These are phyloP conservation scores for Phaseolus lunatus DNA, from an alignment of 306 rosid genomes.

Conservation along the genomic window DNA sequence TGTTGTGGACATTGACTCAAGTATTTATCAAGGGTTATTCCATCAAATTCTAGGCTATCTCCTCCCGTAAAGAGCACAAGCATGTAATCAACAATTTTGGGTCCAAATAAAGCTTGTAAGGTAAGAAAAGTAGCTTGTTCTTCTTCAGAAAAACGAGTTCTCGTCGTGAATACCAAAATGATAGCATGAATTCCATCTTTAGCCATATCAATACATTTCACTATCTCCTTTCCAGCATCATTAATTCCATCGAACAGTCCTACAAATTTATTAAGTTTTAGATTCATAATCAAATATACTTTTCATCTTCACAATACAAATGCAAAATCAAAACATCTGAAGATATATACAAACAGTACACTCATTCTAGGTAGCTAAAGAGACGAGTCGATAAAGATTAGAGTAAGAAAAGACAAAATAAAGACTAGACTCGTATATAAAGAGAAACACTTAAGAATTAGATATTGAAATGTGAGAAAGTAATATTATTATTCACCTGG, in stretches of 20 bases:
- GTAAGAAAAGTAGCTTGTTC: not conserved
- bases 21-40: not conserved
- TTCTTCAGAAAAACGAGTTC: constrained; percentile 33
- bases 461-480: too few relatives aligned
- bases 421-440: too few relatives aligned
- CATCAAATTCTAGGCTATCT: not conserved
- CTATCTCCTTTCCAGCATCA: not conserved
- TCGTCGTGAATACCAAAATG: not conserved
- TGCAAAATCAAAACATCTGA: too few relatives aligned
- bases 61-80: not conserved
- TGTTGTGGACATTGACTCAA: too few relatives aligned
- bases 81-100: not conserved
- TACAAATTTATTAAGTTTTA: not conserved
- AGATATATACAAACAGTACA: too few relatives aligned
- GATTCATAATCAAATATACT: not conserved
- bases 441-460: too few relatives aligned
- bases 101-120: not conserved
- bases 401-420: too few relatives aligned
- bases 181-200: not conserved
- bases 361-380: too few relatives aligned
- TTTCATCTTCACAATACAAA: too few relatives aligned
- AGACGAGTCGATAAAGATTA: too few relatives aligned
- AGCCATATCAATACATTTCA: not conserved
- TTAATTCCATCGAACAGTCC: not conserved
- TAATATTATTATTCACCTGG: constrained; percentile 65